Evolutionary conservation across 139 green algal species (phyloP).

Genomic region (Gonium pectorale): DNA sequence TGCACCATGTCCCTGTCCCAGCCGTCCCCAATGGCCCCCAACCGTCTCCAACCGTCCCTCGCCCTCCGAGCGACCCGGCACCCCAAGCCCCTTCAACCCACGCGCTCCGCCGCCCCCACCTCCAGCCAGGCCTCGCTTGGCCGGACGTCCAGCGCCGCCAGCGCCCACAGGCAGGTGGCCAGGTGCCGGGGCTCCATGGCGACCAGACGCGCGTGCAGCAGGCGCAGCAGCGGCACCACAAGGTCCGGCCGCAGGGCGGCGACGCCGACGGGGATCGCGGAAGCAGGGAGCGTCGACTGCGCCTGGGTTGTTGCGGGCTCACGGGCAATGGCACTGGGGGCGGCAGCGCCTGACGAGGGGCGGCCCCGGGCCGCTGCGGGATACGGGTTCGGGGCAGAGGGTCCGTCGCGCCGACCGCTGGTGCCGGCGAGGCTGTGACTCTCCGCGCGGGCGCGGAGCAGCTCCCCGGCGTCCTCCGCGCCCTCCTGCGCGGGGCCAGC

Average conservation of each 20-base stretch:
- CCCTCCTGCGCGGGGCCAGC: background rate
- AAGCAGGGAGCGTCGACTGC: background rate
- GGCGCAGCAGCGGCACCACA: background rate
- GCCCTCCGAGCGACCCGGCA: too few species aligned
- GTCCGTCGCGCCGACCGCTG: background rate
- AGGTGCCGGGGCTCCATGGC: conserved; percentile 29
- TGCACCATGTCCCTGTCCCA: too few species aligned
- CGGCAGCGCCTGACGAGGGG: too few species aligned
- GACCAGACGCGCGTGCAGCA: background rate
- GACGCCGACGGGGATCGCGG: background rate
- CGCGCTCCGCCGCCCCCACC: background rate
- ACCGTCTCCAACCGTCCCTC: too few species aligned
- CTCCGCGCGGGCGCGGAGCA: background rate
- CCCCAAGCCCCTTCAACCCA: too few species aligned
- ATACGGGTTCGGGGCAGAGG: too few species aligned
- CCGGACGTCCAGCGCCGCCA: conserved; percentile 10
- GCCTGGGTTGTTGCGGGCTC: background rate
- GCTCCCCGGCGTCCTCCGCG: background rate
- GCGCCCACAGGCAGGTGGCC: conserved; percentile 18
- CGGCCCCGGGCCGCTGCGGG: too few species aligned
- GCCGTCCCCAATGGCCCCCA: too few species aligned
- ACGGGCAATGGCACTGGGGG: too few species aligned
- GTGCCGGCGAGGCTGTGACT: conserved; percentile 6
- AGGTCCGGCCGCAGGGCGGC: background rate
- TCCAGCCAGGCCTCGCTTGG: conserved; percentile 18